Base-by-base conservation (phyloP, 805 yeast genomes). In the Kurtzmaniella fragi region DNA sequence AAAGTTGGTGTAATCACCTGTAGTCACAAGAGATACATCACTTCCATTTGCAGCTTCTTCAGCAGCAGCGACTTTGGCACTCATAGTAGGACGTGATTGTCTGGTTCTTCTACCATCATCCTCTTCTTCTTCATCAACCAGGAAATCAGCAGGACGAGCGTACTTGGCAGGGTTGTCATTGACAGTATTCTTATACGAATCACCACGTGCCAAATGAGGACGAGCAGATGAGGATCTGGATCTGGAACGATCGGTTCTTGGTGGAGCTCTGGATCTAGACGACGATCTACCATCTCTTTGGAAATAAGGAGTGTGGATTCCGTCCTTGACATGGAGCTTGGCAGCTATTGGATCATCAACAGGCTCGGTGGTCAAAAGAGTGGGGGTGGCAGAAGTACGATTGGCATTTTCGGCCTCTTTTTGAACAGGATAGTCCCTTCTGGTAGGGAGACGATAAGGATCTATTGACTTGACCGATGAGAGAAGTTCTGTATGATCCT, bases 151-250 rank as follows among this genome's bases (percentile, higher is more conserved):
- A 15, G 73, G 73, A 34, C 68, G 59, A 42, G 68, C 68, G 42
- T 67, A 70, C 40, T 61, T 63, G 13, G 64, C 52, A 23, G 72
- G 77, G 36, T 70, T 70, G 34, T 70, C 73, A 12, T 59, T 58
- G 35, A 70, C 66, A 9, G 79, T 76, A 49, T 75, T 73, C 49
- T 81, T 84, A 54, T 83, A 83, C 1, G 89, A 79, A 46, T 82
- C 90, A 28, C 91, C 93, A 44, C 84, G 70, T 2, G 91, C 90
- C 50, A 84, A 66, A 59, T 82, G 86, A 1, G 89, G 88, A 41
- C 54, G 46, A 3, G 49, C 44, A 6, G 57, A 42, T 17, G 47
- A 31, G 10, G 67, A 55, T 29, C 62, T 46, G 2, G 58, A 49
- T 10, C 61, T 45, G 3, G 58, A 47, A 8, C 60, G 44, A 17